These are phyloP conservation scores for Pseudomonodictys pantanalensis DNA, from an alignment of 495 filamentous ascomycete species.

Conservation along the genomic window DNA sequence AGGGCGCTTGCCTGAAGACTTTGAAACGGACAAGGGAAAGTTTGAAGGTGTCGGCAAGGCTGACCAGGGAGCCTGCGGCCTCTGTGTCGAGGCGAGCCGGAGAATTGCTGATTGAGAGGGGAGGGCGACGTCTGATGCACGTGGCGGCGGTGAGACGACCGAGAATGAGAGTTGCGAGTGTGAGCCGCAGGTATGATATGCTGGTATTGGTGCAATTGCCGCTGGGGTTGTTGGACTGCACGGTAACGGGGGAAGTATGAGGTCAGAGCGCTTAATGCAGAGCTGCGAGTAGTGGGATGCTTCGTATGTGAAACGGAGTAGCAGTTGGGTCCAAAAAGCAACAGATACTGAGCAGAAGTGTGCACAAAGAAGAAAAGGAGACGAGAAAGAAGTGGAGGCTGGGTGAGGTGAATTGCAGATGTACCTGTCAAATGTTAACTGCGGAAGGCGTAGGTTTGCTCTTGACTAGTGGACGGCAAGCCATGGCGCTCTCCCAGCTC, in stretches of 20 bases:
- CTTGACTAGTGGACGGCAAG: conserved; percentile 2
- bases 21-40: conserved; percentile 4
- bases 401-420: background rate
- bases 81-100: background rate
- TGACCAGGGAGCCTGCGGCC: conserved; percentile 6
- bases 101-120: background rate
- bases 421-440: conserved; percentile 1
- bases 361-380: conserved; percentile 5
- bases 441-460: background rate
- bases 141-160: background rate
- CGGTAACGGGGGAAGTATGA: conserved; percentile 19
- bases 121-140: conserved; percentile 5
- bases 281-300: conserved; percentile 14
- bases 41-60: background rate
- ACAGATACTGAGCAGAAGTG: conserved; percentile 6
- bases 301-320: conserved; percentile 28
- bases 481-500: conserved; percentile 2
- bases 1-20: background rate
- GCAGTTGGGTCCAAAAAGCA: conserved; percentile 11
- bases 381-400: background rate
- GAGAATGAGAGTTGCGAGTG: background rate
- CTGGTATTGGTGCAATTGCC: conserved; percentile 25
- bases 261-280: conserved; percentile 30
- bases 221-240: conserved; percentile 2
- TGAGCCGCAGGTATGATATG: conserved; percentile 5